These are phyloP conservation scores for Liquidambar formosana DNA, from an alignment of 164 flowering plant species.

Conservation along the genomic window DNA sequence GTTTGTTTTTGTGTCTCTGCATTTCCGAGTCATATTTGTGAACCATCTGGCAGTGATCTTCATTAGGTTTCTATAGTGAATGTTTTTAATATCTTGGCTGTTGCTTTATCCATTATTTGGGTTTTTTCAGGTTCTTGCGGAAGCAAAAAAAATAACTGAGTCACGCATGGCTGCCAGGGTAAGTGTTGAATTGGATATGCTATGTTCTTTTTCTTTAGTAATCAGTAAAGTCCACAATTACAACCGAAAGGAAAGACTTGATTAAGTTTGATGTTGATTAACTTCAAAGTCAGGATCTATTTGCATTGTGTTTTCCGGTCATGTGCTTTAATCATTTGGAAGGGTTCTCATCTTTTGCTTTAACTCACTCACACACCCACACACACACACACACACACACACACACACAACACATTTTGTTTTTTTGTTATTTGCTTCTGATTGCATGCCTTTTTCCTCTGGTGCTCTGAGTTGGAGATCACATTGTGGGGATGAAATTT, in stretches of 20 bases:
- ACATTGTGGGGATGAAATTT: too few species aligned
- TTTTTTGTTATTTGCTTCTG: too few species aligned
- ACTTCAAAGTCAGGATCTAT: background rate
- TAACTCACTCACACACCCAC: too few species aligned
- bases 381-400: too few species aligned
- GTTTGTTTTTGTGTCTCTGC: background rate
- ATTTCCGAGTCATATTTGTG: background rate
- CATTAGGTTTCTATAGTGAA: too few species aligned
- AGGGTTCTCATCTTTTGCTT: background rate
- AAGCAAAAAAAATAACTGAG: conserved; percentile 88
- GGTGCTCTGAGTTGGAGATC: too few species aligned
- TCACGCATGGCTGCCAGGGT: conserved; percentile 69
- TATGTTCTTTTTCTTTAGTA: background rate
- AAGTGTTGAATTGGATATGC: conserved; percentile 8
- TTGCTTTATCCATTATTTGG: background rate
- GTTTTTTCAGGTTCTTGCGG: conserved; percentile 72
- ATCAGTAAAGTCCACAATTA: background rate
- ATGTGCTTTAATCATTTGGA: background rate
- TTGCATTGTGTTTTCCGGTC: background rate
- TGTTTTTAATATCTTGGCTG: background rate
- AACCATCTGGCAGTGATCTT: too few species aligned
- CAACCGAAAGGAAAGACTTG: background rate
- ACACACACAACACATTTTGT: too few species aligned
- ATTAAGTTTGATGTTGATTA: background rate
- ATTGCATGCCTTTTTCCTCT: too few species aligned